A percentile compares a stretch with the other conserved stretches of the same genome.
Evolutionary conservation across 495 filamentous ascomycete genomes (phyloP).

Genomic region (Penicillium bialowiezense): DNA sequence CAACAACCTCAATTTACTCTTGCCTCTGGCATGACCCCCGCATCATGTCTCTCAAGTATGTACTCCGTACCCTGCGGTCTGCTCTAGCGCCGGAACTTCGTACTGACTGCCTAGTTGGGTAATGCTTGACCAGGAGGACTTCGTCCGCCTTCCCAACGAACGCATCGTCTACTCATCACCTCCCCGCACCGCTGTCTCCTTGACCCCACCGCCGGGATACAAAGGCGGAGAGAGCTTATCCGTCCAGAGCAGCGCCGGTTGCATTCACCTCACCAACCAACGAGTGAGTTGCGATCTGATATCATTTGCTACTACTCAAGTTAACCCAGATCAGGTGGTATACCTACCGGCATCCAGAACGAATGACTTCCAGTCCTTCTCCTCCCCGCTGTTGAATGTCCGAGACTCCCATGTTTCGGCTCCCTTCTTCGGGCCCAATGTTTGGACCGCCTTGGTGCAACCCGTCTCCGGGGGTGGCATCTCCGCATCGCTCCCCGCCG

Average conservation of each 20-base stretch:
- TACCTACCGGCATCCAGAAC: constrained; percentile 76
- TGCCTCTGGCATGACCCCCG: constrained; percentile 1
- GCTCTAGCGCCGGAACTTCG: background rate
- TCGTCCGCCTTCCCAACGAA: constrained; percentile 70
- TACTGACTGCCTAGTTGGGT: constrained; percentile 60
- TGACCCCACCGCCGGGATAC: constrained; percentile 59
- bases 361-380: constrained; percentile 78
- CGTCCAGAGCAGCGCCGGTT: constrained; percentile 57
- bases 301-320: background rate
- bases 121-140: constrained; percentile 65
- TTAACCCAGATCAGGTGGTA: constrained; percentile 59
- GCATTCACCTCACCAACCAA: constrained; percentile 84
- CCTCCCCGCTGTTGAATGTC: constrained; percentile 78
- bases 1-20: no score
- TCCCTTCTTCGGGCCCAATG: constrained; percentile 95
- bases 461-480: constrained; percentile 86
- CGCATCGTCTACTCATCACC: constrained; percentile 68
- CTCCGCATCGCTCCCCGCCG: constrained; percentile 63
- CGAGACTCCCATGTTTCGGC: constrained; percentile 87
- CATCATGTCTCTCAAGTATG: constrained; percentile 16
- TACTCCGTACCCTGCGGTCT: background rate
- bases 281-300: constrained; percentile 52
- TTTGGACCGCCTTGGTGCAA: constrained; percentile 76
- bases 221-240: constrained; percentile 56
- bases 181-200: constrained; percentile 61